phyloP scores from a whole-genome alignment of 1,284 basidiomycete species.

The Sanguinoderma infundibulare region DNA sequence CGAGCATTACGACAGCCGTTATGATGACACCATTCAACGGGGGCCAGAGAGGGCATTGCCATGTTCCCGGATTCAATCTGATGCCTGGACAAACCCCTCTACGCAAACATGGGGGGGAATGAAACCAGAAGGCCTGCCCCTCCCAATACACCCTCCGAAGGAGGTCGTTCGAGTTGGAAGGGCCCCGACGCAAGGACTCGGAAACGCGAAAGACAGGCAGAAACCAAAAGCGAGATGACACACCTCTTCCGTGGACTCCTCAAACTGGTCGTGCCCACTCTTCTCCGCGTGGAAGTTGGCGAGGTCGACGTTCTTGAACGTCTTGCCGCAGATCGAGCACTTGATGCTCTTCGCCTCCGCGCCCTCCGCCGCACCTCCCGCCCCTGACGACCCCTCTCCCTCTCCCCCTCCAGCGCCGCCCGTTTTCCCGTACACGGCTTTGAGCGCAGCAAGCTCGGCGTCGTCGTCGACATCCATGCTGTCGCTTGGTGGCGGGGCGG shows the following conservation, averaged over 20 bases:
- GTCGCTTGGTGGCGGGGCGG: slow-evolving; percentile 28
- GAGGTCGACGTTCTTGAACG: slow-evolving; percentile 86
- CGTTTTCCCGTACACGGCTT: slow-evolving; percentile 48
- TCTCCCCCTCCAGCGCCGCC: slow-evolving; percentile 2
- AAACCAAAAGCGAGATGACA: slow-evolving; percentile 14
- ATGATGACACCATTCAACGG: not conserved
- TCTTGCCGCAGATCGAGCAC: slow-evolving; percentile 83
- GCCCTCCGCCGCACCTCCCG: slow-evolving; percentile 30
- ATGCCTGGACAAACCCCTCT: too few relatives aligned
- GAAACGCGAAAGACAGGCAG: not conserved
- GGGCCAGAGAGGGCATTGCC: too few relatives aligned
- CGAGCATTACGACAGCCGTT: not conserved
- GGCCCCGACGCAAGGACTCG: not conserved
- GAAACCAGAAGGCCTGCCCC: too few relatives aligned
- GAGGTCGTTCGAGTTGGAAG: too few relatives aligned
- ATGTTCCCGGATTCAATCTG: too few relatives aligned
- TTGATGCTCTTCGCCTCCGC: slow-evolving; percentile 84
- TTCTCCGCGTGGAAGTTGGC: slow-evolving; percentile 96
- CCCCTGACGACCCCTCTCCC: slow-evolving; percentile 12
- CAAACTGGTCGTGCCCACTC: slow-evolving; percentile 93
- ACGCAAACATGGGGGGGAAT: too few relatives aligned
- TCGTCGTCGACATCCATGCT: slow-evolving; percentile 65
- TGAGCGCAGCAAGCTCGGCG: slow-evolving; percentile 71
- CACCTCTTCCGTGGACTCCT: slow-evolving; percentile 95
- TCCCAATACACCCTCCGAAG: not conserved